Conservation (phyloP, 306 rosid species). For the Cicer arietinum region DNA sequence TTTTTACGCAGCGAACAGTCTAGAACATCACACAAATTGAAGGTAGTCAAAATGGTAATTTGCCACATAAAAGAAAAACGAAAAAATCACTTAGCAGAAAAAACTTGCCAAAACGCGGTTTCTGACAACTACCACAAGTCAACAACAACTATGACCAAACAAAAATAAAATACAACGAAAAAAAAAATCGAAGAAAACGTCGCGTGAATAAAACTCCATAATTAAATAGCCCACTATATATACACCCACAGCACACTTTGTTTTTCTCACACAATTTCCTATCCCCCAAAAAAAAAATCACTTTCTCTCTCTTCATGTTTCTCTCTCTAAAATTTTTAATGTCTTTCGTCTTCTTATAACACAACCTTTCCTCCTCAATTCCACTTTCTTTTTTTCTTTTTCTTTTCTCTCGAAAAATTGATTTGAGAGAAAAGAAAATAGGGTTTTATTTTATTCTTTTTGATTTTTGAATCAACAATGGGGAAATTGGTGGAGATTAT, state of each 20-base stretch:
- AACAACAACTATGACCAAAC: background rate
- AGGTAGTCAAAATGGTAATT: background rate
- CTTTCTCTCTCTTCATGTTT: background rate
- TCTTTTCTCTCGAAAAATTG: slow-evolving; percentile 3
- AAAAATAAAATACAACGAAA: background rate
- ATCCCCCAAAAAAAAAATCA: background rate
- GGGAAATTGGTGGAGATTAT: slow-evolving; percentile 67
- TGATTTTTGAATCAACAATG: slow-evolving; percentile 21
- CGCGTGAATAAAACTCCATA: background rate
- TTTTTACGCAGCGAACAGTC: background rate
- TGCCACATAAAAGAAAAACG: too few species aligned
- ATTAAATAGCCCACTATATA: background rate
- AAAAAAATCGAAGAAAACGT: background rate
- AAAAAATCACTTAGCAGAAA: background rate
- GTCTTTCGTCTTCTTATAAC: slow-evolving; percentile 17
- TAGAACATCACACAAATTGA: background rate
- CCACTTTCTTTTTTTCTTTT: background rate
- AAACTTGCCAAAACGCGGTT: slow-evolving; percentile 20
- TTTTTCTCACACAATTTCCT: background rate
- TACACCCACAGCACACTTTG: background rate
- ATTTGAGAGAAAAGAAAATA: slow-evolving; percentile 2
- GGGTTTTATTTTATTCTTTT: background rate
- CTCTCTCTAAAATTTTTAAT: background rate
- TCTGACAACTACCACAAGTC: slow-evolving; percentile 1
- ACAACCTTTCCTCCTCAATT: background rate